Evolutionary conservation across 495 filamentous ascomycete genomes (phyloP).

Genomic region (Daldinia decipiens): DNA sequence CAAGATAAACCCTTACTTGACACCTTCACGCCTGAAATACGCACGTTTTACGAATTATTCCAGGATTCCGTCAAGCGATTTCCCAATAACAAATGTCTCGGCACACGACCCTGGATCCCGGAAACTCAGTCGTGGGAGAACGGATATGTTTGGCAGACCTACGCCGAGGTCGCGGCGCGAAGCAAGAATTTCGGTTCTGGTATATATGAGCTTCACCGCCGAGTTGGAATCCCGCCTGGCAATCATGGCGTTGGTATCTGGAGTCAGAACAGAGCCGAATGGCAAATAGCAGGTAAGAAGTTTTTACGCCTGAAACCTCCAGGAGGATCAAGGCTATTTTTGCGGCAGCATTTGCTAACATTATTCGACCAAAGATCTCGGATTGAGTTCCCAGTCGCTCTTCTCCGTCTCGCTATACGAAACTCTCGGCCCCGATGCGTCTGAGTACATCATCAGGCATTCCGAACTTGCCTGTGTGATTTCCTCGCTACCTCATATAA

Average conservation of each 20-base stretch:
- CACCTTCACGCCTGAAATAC: slow-evolving; percentile 76
- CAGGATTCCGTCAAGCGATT: slow-evolving; percentile 67
- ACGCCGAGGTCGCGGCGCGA: slow-evolving; percentile 79
- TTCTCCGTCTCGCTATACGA: slow-evolving; percentile 96
- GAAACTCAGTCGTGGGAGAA: slow-evolving; percentile 76
- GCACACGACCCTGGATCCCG: slow-evolving; percentile 82
- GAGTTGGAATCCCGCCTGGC: slow-evolving; percentile 68
- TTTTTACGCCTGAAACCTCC: background rate
- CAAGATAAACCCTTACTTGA: slow-evolving; percentile 73
- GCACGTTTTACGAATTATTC: slow-evolving; percentile 84
- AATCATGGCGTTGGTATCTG: slow-evolving; percentile 92
- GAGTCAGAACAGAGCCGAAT: slow-evolving; percentile 96
- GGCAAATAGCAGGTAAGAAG: slow-evolving; percentile 86
- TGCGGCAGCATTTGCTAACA: slow-evolving; percentile 22
- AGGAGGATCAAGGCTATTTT: background rate
- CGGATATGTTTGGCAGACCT: slow-evolving; percentile 84
- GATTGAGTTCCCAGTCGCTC: slow-evolving; percentile 86
- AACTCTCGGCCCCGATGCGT: slow-evolving; percentile 87
- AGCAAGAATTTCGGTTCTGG: slow-evolving; percentile 88
- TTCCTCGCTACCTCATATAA: slow-evolving; percentile 84
- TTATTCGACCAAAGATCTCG: slow-evolving; percentile 73
- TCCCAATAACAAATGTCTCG: slow-evolving; percentile 77
- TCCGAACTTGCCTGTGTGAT: slow-evolving; percentile 78
- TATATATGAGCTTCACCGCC: slow-evolving; percentile 81
- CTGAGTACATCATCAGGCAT: slow-evolving; percentile 96